Base-by-base conservation (phyloP, 2,329 filamentous ascomycete species). In the Sporothrix protearum region DNA sequence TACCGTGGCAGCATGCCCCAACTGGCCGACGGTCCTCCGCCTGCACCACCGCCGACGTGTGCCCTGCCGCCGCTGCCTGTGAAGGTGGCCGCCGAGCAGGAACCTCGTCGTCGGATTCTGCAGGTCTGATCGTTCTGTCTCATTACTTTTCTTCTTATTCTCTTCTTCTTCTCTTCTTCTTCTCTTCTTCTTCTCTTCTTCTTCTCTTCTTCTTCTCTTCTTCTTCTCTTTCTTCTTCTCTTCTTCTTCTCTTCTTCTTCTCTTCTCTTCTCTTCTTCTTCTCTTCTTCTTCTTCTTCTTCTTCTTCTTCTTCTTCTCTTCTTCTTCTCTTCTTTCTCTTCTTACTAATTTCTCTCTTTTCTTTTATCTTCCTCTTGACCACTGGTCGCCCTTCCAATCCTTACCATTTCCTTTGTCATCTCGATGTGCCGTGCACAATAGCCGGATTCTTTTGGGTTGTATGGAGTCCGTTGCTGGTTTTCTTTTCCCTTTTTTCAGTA, bases 11-110 rank as follows among this genome's bases (percentile, higher is more conserved):
- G 85, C 77, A 82, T 87, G 82, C 83, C 85, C 6, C 84, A 86
- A 33, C 79, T 87, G 49, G 79, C 78, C 0, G 82, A 84, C 14
- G 84, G 84, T 0, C 85, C 85, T 39, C 86, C 86, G 1, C 85
- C 83, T 19, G 84, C 81, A 16, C 86, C 86, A 7, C 86, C 86
- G 5, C 86, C 86, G 30, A 87, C 80, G 12, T 83, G 83, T 74
- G 85, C 86, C 16, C 80, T 88, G 28, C 86, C 86, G 22, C 86
- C 86, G 0, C 81, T 75, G 14, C 75, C 75, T 2, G 42, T 69
- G 7, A 36, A 55, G 51, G 12, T 36, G 28, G 7, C 47, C 25
- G 30, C 49, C 22, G 51, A 59, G 49, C 69, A 12, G 25, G 69
- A 71, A 19, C n/a, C 45, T 3, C 68, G 57, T 8, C 53, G 68